Conservation (phyloP, 1,284 basidiomycete genomes). For the Ustilago loliicola region DNA sequence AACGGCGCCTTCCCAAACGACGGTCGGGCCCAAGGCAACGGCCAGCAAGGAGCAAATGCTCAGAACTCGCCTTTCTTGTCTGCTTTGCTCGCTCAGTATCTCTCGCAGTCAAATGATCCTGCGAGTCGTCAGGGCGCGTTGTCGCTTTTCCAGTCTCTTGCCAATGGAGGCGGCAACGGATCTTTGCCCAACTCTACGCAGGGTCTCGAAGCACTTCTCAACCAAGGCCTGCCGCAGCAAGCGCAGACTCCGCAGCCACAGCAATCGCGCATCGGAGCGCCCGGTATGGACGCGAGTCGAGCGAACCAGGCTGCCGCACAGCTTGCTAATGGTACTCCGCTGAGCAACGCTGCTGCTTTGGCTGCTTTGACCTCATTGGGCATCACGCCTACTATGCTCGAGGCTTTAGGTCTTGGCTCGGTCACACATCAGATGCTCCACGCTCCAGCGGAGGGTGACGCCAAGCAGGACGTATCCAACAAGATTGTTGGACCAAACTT, state of each 20-base stretch:
- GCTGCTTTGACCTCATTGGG: constrained; percentile 44
- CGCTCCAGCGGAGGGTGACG: constrained; percentile 19
- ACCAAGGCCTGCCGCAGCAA: constrained; percentile 24
- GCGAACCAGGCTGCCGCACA: constrained; percentile 15
- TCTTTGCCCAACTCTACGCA: constrained; percentile 19
- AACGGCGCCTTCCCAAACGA: constrained; percentile 22
- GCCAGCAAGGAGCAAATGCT: constrained; percentile 15
- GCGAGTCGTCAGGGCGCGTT: constrained; percentile 36
- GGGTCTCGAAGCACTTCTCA: constrained; percentile 34
- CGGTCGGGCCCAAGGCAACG: constrained; percentile 8
- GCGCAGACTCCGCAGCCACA: constrained; percentile 13
- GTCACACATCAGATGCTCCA: constrained; percentile 49
- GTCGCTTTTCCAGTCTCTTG: constrained; percentile 42
- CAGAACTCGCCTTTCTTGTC: constrained; percentile 34
- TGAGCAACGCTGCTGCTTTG: constrained; percentile 39
- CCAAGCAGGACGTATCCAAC: constrained; percentile 12
- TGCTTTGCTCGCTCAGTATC: constrained; percentile 49
- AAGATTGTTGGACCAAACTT: neutral
- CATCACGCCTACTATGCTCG: constrained; percentile 45
- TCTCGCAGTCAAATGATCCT: constrained; percentile 36
- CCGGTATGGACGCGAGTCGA: constrained; percentile 18
- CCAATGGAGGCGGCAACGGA: constrained; percentile 23
- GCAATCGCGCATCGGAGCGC: constrained; percentile 20
- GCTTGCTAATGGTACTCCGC: constrained; percentile 28
- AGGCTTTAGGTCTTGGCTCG: constrained; percentile 43